phyloP scores from a whole-genome alignment of 441 rosid species.

The Jatropha multifida region DNA sequence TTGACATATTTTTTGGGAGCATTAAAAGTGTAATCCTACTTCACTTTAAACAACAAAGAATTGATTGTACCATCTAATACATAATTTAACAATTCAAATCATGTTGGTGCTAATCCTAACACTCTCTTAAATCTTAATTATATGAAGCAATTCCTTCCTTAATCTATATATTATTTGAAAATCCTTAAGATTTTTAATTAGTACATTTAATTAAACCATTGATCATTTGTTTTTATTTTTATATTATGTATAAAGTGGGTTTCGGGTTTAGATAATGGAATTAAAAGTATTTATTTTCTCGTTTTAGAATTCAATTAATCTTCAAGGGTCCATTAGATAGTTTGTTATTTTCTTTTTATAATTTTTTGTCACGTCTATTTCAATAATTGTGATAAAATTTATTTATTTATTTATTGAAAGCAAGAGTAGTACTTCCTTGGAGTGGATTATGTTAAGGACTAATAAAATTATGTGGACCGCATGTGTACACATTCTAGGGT shows the following conservation, averaged over 20 bases:
- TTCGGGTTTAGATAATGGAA: slow-evolving; percentile 3
- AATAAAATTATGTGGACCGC: not conserved
- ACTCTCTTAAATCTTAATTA: not conserved
- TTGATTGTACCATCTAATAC: not conserved
- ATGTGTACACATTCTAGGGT: not conserved
- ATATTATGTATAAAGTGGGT: slow-evolving; percentile 10
- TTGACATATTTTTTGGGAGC: not conserved
- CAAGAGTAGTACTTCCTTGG: not conserved
- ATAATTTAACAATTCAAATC: not conserved
- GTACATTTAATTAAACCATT: not conserved
- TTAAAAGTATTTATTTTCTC: not conserved
- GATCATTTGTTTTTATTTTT: not conserved
- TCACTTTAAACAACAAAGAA: slow-evolving; percentile 14
- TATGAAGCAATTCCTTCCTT: not conserved
- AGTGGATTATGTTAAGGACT: not conserved
- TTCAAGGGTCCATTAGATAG: not conserved
- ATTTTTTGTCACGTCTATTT: not conserved
- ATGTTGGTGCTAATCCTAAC: slow-evolving; percentile 3
- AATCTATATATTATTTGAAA: not conserved
- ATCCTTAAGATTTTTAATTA: not conserved
- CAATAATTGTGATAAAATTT: not conserved
- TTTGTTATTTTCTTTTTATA: not conserved
- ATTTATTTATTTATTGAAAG: not conserved
- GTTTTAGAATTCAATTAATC: not conserved
- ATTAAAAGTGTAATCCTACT: not conserved